Evolutionary conservation across 768 basidiomycete genomes (phyloP).

Genomic region (Psilocybe cyanescens): DNA sequence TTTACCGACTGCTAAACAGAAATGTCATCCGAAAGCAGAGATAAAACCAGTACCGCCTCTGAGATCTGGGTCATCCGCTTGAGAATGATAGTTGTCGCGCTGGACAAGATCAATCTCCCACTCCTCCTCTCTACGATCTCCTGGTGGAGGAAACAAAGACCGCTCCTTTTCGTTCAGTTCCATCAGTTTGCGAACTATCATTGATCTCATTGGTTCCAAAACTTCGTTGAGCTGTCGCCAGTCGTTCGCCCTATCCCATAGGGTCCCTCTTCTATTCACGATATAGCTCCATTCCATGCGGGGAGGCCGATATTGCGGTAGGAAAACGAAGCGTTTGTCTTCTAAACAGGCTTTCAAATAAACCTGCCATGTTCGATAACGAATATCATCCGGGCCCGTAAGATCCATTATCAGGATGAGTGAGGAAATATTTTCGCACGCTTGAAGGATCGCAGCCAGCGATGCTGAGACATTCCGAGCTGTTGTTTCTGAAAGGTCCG

Average conservation of each 20-base stretch:
- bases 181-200: neutral
- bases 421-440: conserved; percentile 15
- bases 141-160: neutral
- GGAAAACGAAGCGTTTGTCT: conserved; percentile 27
- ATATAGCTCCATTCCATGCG: conserved; percentile 27
- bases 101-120: conserved; percentile 32
- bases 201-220: neutral
- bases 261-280: conserved; percentile 12
- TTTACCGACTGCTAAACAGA: neutral
- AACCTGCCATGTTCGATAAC: conserved; percentile 15
- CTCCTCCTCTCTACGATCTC: conserved; percentile 17
- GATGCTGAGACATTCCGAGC: conserved; percentile 19
- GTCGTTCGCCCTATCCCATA: conserved; percentile 24
- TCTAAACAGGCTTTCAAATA: conserved; percentile 14
- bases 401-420: conserved; percentile 24
- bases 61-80: conserved; percentile 21
- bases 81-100: conserved; percentile 22
- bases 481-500: conserved; percentile 22
- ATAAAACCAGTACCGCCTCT: conserved; percentile 10
- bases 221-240: conserved; percentile 15
- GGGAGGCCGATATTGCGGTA: conserved; percentile 24
- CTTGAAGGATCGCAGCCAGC: conserved; percentile 19
- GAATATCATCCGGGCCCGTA: conserved; percentile 1
- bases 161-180: neutral
- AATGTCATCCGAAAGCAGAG: conserved; percentile 13